Evolutionary conservation across 176 grass and related monocot species (phyloP).

Genomic region (Eleusine coracana): DNA sequence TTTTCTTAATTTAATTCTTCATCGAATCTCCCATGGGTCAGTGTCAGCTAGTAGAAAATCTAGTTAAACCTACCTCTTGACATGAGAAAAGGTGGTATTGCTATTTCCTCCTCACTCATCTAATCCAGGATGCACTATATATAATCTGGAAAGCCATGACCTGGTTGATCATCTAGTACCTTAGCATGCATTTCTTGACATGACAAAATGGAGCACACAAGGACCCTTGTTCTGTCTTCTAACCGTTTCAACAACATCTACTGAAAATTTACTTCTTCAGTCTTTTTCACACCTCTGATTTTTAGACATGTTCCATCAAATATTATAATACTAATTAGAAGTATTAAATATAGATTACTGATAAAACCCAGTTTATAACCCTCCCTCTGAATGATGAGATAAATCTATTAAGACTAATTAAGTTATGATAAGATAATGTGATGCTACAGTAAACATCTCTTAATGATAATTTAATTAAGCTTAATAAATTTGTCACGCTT

Average conservation of each 20-base stretch:
- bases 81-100: neutral
- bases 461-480: no score
- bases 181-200: slow-evolving; percentile 8
- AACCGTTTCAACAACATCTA: slow-evolving; percentile 2
- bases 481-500: no score
- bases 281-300: no score
- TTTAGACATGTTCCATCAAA: no score
- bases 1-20: neutral
- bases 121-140: neutral
- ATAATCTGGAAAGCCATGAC: neutral
- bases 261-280: neutral
- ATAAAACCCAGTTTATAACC: no score
- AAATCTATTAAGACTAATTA: no score
- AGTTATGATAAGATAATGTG: no score
- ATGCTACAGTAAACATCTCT: no score
- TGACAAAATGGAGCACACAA: neutral
- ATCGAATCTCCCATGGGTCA: neutral
- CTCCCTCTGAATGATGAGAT: no score
- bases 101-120: neutral
- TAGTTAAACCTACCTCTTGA: slow-evolving; percentile 22
- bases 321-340: no score
- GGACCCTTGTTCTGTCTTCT: neutral
- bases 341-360: no score
- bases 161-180: neutral
- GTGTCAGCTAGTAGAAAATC: slow-evolving; percentile 4